phyloP scores from a whole-genome alignment of 2,329 filamentous ascomycete genomes.

The Fusarium camptoceras region DNA sequence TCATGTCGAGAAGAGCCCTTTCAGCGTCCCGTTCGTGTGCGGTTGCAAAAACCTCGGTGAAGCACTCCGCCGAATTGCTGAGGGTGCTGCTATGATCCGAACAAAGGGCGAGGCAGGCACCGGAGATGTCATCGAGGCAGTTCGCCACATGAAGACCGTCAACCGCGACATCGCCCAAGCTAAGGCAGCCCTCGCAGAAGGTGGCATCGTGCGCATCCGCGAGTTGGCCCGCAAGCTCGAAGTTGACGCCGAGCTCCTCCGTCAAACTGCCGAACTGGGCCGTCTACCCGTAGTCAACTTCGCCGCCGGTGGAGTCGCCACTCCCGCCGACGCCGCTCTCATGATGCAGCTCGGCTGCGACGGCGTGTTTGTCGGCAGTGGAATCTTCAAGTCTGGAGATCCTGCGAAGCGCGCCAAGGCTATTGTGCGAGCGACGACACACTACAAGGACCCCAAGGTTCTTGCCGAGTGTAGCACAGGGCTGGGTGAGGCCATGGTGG shows the following conservation, averaged over 20 bases:
- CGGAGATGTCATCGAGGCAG: conserved; percentile 95
- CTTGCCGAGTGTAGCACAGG: conserved; percentile 89
- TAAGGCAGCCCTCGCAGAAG: conserved; percentile 74
- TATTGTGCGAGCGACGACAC: conserved; percentile 93
- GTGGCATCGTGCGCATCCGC: conserved; percentile 67
- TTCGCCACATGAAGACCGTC: conserved; percentile 94
- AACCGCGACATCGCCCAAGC: conserved; percentile 84
- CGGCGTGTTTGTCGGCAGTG: conserved; percentile 95
- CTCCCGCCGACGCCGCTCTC: conserved; percentile 92
- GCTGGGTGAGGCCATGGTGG: conserved; percentile 97
- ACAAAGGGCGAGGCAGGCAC: conserved; percentile 99
- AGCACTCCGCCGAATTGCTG: conserved; percentile 87
- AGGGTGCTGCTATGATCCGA: conserved; percentile 98
- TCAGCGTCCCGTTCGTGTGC: conserved; percentile 91
- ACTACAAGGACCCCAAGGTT: conserved; percentile 86
- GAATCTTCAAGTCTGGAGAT: conserved; percentile 97
- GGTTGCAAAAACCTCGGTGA: conserved; percentile 95
- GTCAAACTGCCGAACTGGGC: conserved; percentile 87
- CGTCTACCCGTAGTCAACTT: conserved; percentile 97
- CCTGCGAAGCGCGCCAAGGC: conserved; percentile 90
- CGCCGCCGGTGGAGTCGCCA: conserved; percentile 98
- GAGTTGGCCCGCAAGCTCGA: conserved; percentile 85
- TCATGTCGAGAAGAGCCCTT: conserved; percentile 91
- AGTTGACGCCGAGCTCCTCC: conserved; percentile 81
- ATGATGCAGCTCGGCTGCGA: conserved; percentile 99